Percentiles rank a stretch among this genome's conserved stretches.
Conservation (phyloP, 2,329 filamentous ascomycete genomes). For the Fusarium marasasianum region DNA sequence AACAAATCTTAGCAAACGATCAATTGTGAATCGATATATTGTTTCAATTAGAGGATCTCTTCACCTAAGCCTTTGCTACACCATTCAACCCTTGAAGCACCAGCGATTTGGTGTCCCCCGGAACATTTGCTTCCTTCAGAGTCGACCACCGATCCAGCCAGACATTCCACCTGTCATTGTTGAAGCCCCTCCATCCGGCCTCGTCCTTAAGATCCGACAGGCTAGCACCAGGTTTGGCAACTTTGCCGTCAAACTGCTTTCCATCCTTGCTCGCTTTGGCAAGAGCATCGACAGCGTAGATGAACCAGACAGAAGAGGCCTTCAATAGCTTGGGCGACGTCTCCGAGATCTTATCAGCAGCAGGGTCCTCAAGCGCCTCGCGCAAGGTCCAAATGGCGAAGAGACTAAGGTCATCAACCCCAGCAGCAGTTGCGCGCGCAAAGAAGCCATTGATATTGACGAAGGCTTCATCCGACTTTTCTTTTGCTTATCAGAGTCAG, state of each 20-base stretch:
- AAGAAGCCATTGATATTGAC: slow-evolving; percentile 33
- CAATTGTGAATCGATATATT: too few species aligned
- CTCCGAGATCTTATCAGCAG: neutral
- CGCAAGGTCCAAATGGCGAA: slow-evolving; percentile 33
- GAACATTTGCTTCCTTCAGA: too few species aligned
- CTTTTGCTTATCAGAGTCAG: slow-evolving; percentile 9
- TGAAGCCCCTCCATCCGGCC: slow-evolving; percentile 29
- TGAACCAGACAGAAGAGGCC: slow-evolving; percentile 20
- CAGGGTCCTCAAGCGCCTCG: slow-evolving; percentile 28
- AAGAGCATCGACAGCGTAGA: slow-evolving; percentile 11
- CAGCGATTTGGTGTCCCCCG: too few species aligned
- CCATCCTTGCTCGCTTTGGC: neutral
- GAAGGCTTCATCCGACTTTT: slow-evolving; percentile 1
- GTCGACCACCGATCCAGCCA: slow-evolving; percentile 20
- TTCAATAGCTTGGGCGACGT: slow-evolving; percentile 4
- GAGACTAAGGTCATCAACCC: slow-evolving; percentile 22
- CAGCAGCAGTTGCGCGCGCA: slow-evolving; percentile 20
- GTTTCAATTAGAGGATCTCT: too few species aligned
- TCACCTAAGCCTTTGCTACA: too few species aligned
- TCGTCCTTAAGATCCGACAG: neutral
- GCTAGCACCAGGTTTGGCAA: slow-evolving; percentile 24
- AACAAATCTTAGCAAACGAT: too few species aligned
- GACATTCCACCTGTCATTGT: slow-evolving; percentile 15
- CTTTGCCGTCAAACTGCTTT: slow-evolving; percentile 35
- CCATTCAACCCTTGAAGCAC: too few species aligned